Base-by-base conservation (phyloP, 306 rosid species). In the Rosa lucieae region DNA sequence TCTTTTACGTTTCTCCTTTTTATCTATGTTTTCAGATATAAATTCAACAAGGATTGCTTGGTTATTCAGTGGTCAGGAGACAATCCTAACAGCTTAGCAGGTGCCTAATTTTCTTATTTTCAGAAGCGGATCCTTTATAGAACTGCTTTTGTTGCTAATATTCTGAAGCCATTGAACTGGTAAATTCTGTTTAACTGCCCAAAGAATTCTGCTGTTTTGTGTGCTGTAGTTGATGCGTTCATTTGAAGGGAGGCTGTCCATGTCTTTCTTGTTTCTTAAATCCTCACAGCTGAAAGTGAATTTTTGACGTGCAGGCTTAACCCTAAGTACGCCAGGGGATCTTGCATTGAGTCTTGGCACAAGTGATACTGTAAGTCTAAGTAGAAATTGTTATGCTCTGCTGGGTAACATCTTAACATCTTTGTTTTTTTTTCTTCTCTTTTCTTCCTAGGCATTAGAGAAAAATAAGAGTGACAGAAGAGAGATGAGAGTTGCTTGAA, bases 21-120 rank as follows among this genome's bases (percentile, higher is more conserved):
- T 40, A 32, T 75, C 61, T 79, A 14, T 43, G 21, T 52, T 61
- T 74, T 77, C 80, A 95, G 98, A 86, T 91, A 81, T 77, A 66
- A 77, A 76, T 93, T 95, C 82, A 88, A 86, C 88, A 87, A 86
- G 83, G 74, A 90, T 76, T 95, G 99, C 83, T 79, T 90, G 86
- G 90, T 87, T 77, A 82, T 93, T 88, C 95, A 90, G 73, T 93
- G 98, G 94, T 93, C 99, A 52, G 99, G 99, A 82, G 99, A 95
- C 88, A 95, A 95, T 80, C 98, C 98, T 62, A 95, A 95, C 83
- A 93, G 99, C 84, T 77, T 95, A 5, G 99, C 97, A 90, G 99
- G 99, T 95, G 70, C 83, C 63, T 58, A 26, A 56, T 52, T 74
- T 80, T 84, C 67, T 82, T 77, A 76, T 43, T 59, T 75, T 20